Evolutionary conservation across 208 protist species (phyloP).

Genomic region (Vickermania ingenoplastis): DNA sequence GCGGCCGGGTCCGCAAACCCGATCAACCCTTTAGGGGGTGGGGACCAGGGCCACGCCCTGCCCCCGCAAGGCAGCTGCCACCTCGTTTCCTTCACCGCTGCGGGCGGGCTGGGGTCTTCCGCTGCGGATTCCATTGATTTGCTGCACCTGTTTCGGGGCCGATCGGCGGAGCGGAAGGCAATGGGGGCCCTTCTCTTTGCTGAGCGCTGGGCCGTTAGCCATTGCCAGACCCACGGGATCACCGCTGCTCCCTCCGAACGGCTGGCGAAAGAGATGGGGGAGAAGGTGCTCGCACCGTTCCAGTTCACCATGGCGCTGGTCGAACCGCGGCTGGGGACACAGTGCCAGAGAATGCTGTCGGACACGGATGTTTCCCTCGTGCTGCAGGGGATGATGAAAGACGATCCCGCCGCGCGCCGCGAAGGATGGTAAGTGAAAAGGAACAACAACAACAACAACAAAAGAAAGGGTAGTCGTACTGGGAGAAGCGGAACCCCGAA

Average conservation of each 20-base stretch:
- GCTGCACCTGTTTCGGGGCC: background rate
- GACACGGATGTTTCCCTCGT: slow-evolving; percentile 17
- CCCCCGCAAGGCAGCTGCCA: background rate
- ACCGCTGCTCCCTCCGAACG: background rate
- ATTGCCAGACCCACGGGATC: background rate
- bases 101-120: background rate
- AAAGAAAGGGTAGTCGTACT: too few relatives aligned
- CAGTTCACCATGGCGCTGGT: slow-evolving; percentile 35
- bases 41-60: background rate
- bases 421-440: too few relatives aligned
- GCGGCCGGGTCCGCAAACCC: background rate
- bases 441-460: too few relatives aligned
- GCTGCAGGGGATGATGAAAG: slow-evolving; percentile 17
- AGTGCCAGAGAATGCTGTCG: slow-evolving; percentile 22
- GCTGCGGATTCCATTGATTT: background rate
- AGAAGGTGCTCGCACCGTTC: slow-evolving; percentile 26
- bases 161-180: background rate
- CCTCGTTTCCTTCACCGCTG: background rate
- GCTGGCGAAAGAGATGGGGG: background rate
- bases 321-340: slow-evolving; percentile 13
- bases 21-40: background rate
- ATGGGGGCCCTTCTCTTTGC: background rate
- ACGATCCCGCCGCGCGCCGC: too few relatives aligned
- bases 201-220: background rate
- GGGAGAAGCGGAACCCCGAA: too few relatives aligned